These are phyloP conservation scores for Trypanosoma platydactyli DNA, from an alignment of 208 protist species.

Conservation along the genomic window DNA sequence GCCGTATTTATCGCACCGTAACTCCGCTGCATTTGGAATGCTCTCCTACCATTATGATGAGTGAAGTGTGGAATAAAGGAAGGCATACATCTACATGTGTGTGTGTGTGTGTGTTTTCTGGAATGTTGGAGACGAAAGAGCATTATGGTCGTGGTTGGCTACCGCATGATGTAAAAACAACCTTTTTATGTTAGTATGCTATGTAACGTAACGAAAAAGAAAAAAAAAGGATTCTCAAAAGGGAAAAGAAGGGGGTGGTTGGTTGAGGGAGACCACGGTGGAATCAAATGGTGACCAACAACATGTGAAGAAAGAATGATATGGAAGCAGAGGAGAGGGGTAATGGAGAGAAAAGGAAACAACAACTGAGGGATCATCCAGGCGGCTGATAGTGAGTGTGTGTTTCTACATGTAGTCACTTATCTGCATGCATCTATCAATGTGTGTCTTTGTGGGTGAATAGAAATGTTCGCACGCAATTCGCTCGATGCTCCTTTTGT, in stretches of 20 bases:
- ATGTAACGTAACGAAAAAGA: neutral
- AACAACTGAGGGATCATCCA: neutral
- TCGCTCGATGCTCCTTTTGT: no score
- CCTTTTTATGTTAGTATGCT: no score
- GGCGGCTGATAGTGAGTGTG: no score
- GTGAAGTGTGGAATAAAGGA: neutral
- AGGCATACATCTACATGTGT: neutral
- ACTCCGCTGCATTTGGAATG: neutral
- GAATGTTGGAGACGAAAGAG: no score
- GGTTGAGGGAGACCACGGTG: no score
- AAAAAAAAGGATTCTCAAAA: neutral
- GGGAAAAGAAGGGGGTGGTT: neutral
- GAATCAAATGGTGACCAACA: no score
- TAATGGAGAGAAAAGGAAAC: neutral
- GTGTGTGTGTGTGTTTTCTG: no score
- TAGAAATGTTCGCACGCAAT: neutral
- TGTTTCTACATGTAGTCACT: no score
- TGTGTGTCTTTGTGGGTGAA: constrained; percentile 1
- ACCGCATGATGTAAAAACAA: no score
- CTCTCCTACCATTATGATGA: neutral
- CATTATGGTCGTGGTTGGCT: no score
- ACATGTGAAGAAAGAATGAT: no score
- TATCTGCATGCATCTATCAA: constrained; percentile 1
- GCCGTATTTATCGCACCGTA: neutral
- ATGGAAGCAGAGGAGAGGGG: no score